These are phyloP conservation scores for Crithidia fasciculata DNA, from an alignment of 208 protist genomes.

Conservation along the genomic window DNA sequence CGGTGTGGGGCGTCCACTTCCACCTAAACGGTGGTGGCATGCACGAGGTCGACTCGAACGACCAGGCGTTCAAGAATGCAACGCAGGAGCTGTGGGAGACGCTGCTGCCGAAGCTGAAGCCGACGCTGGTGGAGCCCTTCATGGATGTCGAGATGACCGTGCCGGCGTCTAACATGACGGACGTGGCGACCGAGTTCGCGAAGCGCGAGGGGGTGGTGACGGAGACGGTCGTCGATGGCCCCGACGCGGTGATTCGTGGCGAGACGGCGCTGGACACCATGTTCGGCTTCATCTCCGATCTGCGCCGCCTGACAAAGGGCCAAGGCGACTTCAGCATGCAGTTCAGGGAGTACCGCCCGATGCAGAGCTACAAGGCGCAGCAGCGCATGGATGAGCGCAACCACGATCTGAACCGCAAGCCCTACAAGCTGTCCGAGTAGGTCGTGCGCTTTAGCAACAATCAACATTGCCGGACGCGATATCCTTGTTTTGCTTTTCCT, in stretches of 20 bases:
- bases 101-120: constrained; percentile 86
- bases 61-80: constrained; percentile 97
- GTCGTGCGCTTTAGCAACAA: no score
- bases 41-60: constrained; percentile 99
- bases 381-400: constrained; percentile 91
- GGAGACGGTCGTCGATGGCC: constrained; percentile 83
- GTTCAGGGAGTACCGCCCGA: constrained; percentile 92
- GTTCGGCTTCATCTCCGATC: constrained; percentile 94
- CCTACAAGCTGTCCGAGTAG: constrained; percentile 72
- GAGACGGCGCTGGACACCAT: constrained; percentile 93
- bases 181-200: constrained; percentile 86
- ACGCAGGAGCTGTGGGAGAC: constrained; percentile 95
- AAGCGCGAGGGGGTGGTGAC: constrained; percentile 90
- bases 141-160: constrained; percentile 96
- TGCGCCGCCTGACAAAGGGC: constrained; percentile 91
- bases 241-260: constrained; percentile 86
- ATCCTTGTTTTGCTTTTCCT: no score
- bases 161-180: constrained; percentile 86
- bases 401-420: constrained; percentile 73
- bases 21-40: constrained; percentile 95
- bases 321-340: constrained; percentile 94
- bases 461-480: no score
- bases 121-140: constrained; percentile 96
- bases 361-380: constrained; percentile 91
- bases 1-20: constrained; percentile 96